Evolutionary conservation across 306 rosid species (phyloP), one percentile per base, ranked within the genome.

Genomic region (Dalbergia cochinchinensis): DNA sequence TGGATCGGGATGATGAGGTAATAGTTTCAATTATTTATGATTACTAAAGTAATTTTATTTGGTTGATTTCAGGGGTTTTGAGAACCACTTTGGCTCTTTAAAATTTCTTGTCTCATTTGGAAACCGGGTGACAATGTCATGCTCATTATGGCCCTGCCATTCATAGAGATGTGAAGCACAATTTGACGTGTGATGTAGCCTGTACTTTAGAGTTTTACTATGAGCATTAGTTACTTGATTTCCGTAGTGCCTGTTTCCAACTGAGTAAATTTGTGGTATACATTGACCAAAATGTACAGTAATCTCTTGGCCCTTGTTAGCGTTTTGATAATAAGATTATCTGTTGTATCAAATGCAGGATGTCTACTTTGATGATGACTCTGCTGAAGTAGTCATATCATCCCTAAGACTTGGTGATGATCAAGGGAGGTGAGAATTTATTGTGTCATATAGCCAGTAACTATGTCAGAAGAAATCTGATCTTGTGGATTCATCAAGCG

Each of bases 371-470:
- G 98, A 93, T 11, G 97, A 95, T 82, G 99, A 93, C 71, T 93
- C 97, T 66, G 98, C 99, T 62, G 94, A 95, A 84, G 98, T 95
- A 22, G 97, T 93, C 58, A 90, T 95, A 89, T 95, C 99, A n/a
- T 93, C 99, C 69, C 85, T 95, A 55, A 91, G 98, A 83, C 96
- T 95, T 11, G 92, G 99, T 59, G 97, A 90, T 85, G 99, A 95
- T 58, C 97, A 93, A 81, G 98, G 99, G 84, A 95, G 99, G 99
- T 95, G 68, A 82, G 98, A 86, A 65, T 65, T 74, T 67, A 15
- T 71, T 58, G 51, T 76, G 70, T 18, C 71, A n/a, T 47, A 0
- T 62, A 22, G 59, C 59, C 33, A 16, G 59, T 37, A 48, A 57
- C 15, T 73, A 31, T 60, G 10, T 65, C 42, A n/a, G n/a, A 66